These are phyloP conservation scores for Colletotrichum neosansevieriae DNA, from an alignment of 2,329 filamentous ascomycete species.

Conservation along the genomic window DNA sequence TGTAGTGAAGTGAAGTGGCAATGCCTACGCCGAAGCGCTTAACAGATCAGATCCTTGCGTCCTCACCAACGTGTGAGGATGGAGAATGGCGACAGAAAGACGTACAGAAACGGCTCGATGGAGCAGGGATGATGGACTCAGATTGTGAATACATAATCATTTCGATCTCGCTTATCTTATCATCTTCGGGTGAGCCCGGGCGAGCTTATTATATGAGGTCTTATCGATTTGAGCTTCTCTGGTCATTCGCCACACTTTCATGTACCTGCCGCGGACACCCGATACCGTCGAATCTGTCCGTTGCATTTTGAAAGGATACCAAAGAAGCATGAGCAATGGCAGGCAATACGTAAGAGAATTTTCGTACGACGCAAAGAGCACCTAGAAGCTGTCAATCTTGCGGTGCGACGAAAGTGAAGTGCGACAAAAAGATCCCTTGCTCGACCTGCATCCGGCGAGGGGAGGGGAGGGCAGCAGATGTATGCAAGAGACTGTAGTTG, in stretches of 20 bases:
- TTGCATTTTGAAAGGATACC: too few relatives aligned
- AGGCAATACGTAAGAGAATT: neutral
- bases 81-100: neutral
- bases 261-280: too few relatives aligned
- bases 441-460: slow-evolving; percentile 44
- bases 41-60: too few relatives aligned
- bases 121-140: neutral
- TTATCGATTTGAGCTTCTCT: too few relatives aligned
- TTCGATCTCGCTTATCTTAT: slow-evolving; percentile 26
- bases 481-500: slow-evolving; percentile 32
- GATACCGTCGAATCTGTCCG: too few relatives aligned
- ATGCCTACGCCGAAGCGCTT: too few relatives aligned
- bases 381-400: slow-evolving; percentile 44
- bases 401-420: slow-evolving; percentile 44
- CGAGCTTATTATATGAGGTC: neutral
- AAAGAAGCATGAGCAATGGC: neutral
- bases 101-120: neutral
- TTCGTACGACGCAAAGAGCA: slow-evolving; percentile 43
- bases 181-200: slow-evolving; percentile 27
- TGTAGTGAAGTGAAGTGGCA: neutral
- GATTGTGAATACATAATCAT: neutral
- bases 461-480: slow-evolving; percentile 37
- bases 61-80: neutral
- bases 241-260: too few relatives aligned
- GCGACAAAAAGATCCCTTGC: slow-evolving; percentile 45